Evolutionary conservation across 257 asterid species (phyloP).

Genomic region (Salvia rosmarinus): DNA sequence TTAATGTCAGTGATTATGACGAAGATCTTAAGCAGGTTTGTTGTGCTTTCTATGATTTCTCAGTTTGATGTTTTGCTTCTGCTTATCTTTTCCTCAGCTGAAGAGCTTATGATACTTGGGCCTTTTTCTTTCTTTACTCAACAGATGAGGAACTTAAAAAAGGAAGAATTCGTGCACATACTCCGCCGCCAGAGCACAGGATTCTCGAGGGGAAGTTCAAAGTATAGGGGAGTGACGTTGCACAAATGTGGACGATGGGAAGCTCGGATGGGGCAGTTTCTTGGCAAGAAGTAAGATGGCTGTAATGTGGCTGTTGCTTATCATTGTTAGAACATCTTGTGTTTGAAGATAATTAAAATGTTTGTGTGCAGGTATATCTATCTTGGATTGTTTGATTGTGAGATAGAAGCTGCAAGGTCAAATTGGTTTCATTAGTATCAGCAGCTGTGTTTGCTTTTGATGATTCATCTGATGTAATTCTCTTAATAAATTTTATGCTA

Average conservation of each 20-base stretch:
- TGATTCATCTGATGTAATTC: slow-evolving; percentile 16
- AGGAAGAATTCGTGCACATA: slow-evolving; percentile 93
- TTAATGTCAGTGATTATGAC: slow-evolving; percentile 70
- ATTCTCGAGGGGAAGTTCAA: slow-evolving; percentile 91
- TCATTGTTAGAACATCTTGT: neutral
- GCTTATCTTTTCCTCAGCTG: neutral
- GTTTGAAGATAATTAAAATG: slow-evolving; percentile 12
- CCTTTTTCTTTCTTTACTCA: slow-evolving; percentile 28
- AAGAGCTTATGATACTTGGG: slow-evolving; percentile 21
- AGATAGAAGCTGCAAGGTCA: slow-evolving; percentile 96
- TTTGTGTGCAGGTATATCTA: slow-evolving; percentile 79
- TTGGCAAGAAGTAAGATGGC: slow-evolving; percentile 86
- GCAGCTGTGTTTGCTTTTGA: neutral
- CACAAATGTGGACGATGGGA: slow-evolving; percentile 99
- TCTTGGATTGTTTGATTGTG: slow-evolving; percentile 93
- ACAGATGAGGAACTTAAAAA: slow-evolving; percentile 77
- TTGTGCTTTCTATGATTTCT: slow-evolving; percentile 2
- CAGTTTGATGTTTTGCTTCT: neutral
- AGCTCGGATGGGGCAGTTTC: slow-evolving; percentile 98
- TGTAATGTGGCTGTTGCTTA: slow-evolving; percentile 24
- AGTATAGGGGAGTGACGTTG: slow-evolving; percentile 91
- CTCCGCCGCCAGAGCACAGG: slow-evolving; percentile 97
- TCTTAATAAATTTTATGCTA: slow-evolving; percentile 33
- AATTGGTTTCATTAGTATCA: slow-evolving; percentile 7
- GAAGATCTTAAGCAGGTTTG: slow-evolving; percentile 82